Evolutionary conservation across 768 basidiomycete genomes (phyloP).

Genomic region (Podaxis carcinomalis): DNA sequence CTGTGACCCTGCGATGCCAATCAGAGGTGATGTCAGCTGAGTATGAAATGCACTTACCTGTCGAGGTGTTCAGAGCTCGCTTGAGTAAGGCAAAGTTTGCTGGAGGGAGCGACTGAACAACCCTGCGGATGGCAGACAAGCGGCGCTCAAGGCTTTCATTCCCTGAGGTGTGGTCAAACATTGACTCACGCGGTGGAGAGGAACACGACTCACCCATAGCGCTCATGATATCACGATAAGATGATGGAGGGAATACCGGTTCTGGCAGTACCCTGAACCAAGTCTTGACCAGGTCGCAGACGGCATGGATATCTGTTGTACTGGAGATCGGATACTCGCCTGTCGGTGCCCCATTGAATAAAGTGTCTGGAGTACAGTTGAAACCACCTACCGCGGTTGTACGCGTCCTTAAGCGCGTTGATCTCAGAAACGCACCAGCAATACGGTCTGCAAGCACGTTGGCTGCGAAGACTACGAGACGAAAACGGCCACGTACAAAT

Average conservation of each 20-base stretch:
- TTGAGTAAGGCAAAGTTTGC: slow-evolving; percentile 76
- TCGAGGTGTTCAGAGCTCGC: slow-evolving; percentile 80
- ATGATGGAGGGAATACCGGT: slow-evolving; percentile 66
- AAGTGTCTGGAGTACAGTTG: not conserved
- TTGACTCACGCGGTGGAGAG: not conserved
- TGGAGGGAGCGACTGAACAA: slow-evolving; percentile 67
- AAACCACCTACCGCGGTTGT: slow-evolving; percentile 57
- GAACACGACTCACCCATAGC: slow-evolving; percentile 53
- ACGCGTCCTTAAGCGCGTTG: slow-evolving; percentile 63
- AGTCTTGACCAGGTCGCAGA: slow-evolving; percentile 79
- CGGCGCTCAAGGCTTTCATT: slow-evolving; percentile 67
- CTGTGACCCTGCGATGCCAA: slow-evolving; percentile 57
- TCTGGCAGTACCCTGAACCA: slow-evolving; percentile 85
- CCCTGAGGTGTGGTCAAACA: slow-evolving; percentile 35
- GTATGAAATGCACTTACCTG: slow-evolving; percentile 34
- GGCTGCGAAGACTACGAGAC: not conserved
- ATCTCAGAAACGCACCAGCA: slow-evolving; percentile 74
- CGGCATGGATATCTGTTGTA: slow-evolving; percentile 72
- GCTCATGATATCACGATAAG: slow-evolving; percentile 65
- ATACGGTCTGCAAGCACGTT: slow-evolving; percentile 59
- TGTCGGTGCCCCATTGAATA: not conserved
- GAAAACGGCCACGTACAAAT: slow-evolving; percentile 56
- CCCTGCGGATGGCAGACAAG: slow-evolving; percentile 55
- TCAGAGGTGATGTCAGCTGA: not conserved
- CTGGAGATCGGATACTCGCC: slow-evolving; percentile 55